A percentile compares a stretch with the other conserved stretches of the same genome.
Conservation (phyloP, 2,329 filamentous ascomycete species). For the Aureobasidium sp. region DNA sequence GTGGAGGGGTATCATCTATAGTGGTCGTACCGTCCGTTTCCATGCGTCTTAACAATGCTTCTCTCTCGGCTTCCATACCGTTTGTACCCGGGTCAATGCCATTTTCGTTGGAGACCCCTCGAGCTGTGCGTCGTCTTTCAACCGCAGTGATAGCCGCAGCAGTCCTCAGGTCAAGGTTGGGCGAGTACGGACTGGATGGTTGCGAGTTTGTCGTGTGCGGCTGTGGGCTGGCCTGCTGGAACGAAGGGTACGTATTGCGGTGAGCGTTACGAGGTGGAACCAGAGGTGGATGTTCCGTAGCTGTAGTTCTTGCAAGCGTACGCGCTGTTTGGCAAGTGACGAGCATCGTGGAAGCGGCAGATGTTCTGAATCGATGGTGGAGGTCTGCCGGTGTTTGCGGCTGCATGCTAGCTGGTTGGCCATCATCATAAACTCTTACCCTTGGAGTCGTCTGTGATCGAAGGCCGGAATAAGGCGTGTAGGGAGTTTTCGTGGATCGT, state of each 20-base stretch:
- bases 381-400: constrained; percentile 29
- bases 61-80: constrained; percentile 20
- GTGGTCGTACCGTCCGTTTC: constrained; percentile 8
- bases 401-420: constrained; percentile 19
- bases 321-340: not conserved
- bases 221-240: not conserved
- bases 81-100: constrained; percentile 17
- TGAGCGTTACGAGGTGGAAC: not conserved
- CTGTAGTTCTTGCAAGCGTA: not conserved
- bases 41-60: constrained; percentile 17
- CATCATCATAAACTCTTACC: constrained; percentile 26
- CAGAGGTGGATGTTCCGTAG: not conserved
- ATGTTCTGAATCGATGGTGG: not conserved
- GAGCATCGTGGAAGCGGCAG: not conserved
- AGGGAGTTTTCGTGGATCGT: not conserved
- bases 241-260: constrained; percentile 16
- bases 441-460: constrained; percentile 15
- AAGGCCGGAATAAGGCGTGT: not conserved
- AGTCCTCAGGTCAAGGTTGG: not conserved
- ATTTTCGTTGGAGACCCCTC: constrained; percentile 18
- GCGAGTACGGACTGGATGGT: not conserved
- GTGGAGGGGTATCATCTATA: constrained; percentile 23
- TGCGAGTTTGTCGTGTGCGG: not conserved
- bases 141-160: constrained; percentile 2
- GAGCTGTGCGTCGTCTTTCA: not conserved